Evolutionary conservation across 2,329 filamentous ascomycete genomes (phyloP).

Genomic region (Trichophyton equinum): DNA sequence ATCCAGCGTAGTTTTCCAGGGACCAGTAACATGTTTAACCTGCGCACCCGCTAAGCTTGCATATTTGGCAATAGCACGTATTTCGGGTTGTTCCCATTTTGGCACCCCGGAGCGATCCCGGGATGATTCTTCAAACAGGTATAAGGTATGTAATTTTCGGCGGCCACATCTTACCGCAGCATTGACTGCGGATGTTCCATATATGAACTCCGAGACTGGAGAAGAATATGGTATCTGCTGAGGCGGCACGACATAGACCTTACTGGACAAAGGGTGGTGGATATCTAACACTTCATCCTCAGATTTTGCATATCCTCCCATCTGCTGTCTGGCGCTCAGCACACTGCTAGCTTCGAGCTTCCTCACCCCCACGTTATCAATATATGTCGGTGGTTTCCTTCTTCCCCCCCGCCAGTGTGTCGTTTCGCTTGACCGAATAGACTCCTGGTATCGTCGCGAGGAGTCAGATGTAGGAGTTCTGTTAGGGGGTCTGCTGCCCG

Average conservation of each 20-base stretch:
- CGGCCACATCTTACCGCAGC: conserved; percentile 59
- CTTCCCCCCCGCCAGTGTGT: not conserved
- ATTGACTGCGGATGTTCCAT: conserved; percentile 67
- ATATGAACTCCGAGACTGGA: conserved; percentile 81
- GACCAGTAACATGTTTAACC: conserved; percentile 47
- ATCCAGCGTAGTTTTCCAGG: conserved; percentile 58
- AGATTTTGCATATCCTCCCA: not conserved
- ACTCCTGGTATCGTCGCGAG: too few relatives aligned
- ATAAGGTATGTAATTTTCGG: conserved; percentile 72
- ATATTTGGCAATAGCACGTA: conserved; percentile 26
- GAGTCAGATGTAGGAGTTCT: too few relatives aligned
- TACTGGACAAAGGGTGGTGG: not conserved
- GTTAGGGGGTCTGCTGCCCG: too few relatives aligned
- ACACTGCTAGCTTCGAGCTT: not conserved
- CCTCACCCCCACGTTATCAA: not conserved
- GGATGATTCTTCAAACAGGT: conserved; percentile 53
- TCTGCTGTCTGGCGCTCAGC: not conserved
- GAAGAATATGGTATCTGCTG: conserved; percentile 57
- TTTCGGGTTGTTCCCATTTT: conserved; percentile 1
- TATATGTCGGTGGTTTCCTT: not conserved
- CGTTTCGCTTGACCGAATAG: too few relatives aligned
- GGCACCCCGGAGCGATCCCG: conserved; percentile 37
- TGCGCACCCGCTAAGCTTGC: conserved; percentile 37
- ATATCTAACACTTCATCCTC: not conserved
- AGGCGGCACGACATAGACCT: conserved; percentile 21